These are phyloP conservation scores for Nakazawaea siamensis DNA, from an alignment of 805 yeast genomes.

Conservation along the genomic window DNA sequence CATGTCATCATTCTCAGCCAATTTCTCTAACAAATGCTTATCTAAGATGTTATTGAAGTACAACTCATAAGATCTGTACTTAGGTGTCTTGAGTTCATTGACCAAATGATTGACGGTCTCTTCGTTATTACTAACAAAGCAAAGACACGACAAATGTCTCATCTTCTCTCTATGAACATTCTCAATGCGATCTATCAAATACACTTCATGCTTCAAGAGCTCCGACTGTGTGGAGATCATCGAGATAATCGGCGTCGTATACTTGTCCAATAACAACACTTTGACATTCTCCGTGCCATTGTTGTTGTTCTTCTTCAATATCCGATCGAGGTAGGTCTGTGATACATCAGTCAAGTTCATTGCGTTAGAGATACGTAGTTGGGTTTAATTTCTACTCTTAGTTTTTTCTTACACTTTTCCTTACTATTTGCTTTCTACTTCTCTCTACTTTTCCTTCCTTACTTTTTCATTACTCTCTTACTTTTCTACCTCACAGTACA, in stretches of 20 bases:
- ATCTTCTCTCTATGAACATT: slow-evolving; percentile 55
- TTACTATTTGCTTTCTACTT: too few species aligned
- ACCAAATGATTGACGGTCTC: slow-evolving; percentile 52
- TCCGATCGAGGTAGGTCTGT: slow-evolving; percentile 32
- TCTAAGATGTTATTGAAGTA: slow-evolving; percentile 70
- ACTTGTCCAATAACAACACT: slow-evolving; percentile 70
- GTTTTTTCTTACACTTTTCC: too few species aligned
- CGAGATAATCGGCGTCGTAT: slow-evolving; percentile 80
- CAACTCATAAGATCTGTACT: slow-evolving; percentile 68
- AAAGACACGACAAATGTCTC: slow-evolving; percentile 75
- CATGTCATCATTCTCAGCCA: slow-evolving; percentile 86
- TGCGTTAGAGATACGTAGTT: too few species aligned
- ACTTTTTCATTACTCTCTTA: too few species aligned
- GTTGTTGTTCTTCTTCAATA: slow-evolving; percentile 21
- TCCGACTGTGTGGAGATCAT: slow-evolving; percentile 84
- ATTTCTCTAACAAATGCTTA: slow-evolving; percentile 71
- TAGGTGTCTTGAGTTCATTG: slow-evolving; percentile 70
- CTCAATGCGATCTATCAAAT: slow-evolving; percentile 65
- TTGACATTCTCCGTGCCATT: slow-evolving; percentile 32
- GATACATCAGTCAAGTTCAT: slow-evolving; percentile 44
- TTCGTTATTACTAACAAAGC: slow-evolving; percentile 66
- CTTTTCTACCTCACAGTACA: too few species aligned
- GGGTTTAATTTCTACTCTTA: too few species aligned
- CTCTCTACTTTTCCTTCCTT: too few species aligned
- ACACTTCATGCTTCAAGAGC: slow-evolving; percentile 74